phyloP scores from a whole-genome alignment of 176 grass and related monocot genomes.

The Oropetium thomaeum region DNA sequence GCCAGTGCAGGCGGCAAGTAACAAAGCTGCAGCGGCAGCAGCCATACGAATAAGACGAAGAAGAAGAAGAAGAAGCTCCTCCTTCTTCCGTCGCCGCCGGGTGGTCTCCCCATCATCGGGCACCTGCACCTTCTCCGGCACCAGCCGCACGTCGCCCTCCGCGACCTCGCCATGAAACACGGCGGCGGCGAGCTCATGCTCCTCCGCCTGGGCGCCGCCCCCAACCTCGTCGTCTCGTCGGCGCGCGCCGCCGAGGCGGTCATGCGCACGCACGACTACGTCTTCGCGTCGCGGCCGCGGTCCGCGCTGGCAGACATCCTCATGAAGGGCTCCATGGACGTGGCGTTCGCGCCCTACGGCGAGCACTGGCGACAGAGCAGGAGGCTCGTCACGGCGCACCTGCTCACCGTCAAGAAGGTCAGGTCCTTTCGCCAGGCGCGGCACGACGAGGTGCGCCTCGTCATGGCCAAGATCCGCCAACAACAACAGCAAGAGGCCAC shows the following conservation, averaged over 20 bases:
- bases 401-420: conserved; percentile 22
- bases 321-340: conserved; percentile 21
- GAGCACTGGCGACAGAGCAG: conserved; percentile 39
- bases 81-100: conserved; percentile 29
- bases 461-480: not conserved
- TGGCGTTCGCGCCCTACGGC: conserved; percentile 30
- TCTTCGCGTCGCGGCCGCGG: conserved; percentile 37
- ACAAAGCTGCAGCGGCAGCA: not conserved
- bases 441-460: not conserved
- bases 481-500: not conserved
- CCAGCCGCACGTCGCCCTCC: conserved; percentile 29
- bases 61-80: no score
- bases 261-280: conserved; percentile 38
- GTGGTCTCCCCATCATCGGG: conserved; percentile 23
- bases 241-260: conserved; percentile 26
- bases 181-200: conserved; percentile 24
- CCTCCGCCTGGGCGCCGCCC: conserved; percentile 44
- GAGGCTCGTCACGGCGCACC: conserved; percentile 30
- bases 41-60: not conserved
- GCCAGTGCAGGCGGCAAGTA: not conserved
- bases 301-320: not conserved
- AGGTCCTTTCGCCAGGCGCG: not conserved
- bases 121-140: conserved; percentile 38
- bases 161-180: conserved; percentile 15
- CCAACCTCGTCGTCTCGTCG: conserved; percentile 36